Conservation (phyloP, 257 asterid genomes). For the Galeopsis tetrahit region DNA sequence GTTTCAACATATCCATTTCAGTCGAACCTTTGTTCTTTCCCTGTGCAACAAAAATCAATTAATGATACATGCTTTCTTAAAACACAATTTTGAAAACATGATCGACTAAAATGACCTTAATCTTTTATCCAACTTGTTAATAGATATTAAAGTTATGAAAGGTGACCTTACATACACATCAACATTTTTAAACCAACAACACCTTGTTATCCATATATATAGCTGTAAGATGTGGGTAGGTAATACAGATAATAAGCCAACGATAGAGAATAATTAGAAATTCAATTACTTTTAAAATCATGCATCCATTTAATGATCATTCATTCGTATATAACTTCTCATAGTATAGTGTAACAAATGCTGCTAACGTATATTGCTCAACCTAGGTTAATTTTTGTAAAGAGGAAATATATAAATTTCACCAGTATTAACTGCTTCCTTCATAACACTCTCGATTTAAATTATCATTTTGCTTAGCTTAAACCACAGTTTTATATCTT, state of each 20-base stretch:
- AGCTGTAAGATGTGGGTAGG: constrained; percentile 3
- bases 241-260: not conserved
- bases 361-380: not conserved
- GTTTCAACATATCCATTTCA: constrained; percentile 74
- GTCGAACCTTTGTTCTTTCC: constrained; percentile 47
- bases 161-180: not conserved
- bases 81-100: not conserved
- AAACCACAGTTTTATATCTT: not conserved
- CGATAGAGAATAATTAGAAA: not conserved
- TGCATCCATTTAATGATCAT: constrained; percentile 1
- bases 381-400: constrained; percentile 9
- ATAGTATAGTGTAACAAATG: not conserved
- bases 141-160: not conserved
- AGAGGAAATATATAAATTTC: constrained; percentile 15
- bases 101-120: not conserved
- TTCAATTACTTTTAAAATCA: not conserved
- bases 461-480: constrained; percentile 15
- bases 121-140: not conserved
- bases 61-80: constrained; percentile 2
- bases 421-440: constrained; percentile 8
- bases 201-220: not conserved
- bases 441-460: not conserved
- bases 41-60: constrained; percentile 55
- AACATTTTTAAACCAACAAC: constrained; percentile 9
- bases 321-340: not conserved